Evolutionary conservation across 345 rosid species (phyloP).

Genomic region (Theobroma cacao): DNA sequence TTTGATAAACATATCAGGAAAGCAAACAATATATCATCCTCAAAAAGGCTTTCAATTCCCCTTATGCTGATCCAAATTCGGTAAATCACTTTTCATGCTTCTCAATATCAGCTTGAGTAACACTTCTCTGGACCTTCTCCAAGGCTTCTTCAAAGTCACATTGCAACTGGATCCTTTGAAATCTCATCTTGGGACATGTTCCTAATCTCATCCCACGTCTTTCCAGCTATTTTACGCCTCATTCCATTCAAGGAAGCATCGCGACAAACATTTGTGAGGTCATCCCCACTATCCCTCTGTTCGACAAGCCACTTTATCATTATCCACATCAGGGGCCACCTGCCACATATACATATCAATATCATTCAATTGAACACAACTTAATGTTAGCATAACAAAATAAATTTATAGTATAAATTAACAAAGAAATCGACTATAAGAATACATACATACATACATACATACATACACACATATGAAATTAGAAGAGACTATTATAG

Average conservation of each 20-base stretch:
- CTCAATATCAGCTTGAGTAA: conserved; percentile 86
- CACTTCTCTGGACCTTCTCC: conserved; percentile 91
- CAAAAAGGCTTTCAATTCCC: not conserved
- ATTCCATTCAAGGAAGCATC: conserved; percentile 98
- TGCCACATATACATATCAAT: conserved; percentile 15
- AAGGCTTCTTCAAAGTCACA: conserved; percentile 99
- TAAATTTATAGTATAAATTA: not conserved
- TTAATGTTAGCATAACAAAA: not conserved
- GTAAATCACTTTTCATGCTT: conserved; percentile 96
- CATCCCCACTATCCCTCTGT: conserved; percentile 99
- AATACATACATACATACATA: not conserved
- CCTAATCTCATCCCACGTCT: conserved; percentile 97
- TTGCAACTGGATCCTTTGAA: conserved; percentile 93
- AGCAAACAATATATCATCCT: not conserved
- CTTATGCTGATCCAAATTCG: conserved; percentile 92
- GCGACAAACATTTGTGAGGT: conserved; percentile 94
- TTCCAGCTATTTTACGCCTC: conserved; percentile 99
- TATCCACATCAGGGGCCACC: conserved; percentile 90
- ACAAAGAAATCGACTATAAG: not conserved
- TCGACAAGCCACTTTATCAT: conserved; percentile 85
- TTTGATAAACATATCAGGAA: not conserved
- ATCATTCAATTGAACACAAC: not conserved
- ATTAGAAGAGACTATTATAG: not conserved
- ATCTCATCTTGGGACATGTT: conserved; percentile 98
- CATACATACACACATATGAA: not conserved